A percentile compares a stretch with the other conserved stretches of the same genome.
phyloP scores from a whole-genome alignment of 2,329 filamentous ascomycete genomes.

The Aspergillus latus region DNA sequence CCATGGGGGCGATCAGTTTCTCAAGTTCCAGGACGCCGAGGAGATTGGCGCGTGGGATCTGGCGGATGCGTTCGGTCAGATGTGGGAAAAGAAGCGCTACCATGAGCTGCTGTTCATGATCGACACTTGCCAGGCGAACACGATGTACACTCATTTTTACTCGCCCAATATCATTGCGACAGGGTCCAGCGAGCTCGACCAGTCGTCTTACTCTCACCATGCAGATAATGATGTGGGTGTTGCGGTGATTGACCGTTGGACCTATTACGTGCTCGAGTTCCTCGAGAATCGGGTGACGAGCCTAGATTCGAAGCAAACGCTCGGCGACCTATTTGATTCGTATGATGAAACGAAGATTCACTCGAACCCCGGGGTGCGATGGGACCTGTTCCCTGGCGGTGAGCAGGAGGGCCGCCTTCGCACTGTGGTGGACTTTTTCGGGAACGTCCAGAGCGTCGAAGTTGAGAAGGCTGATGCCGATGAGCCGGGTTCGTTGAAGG shows the following conservation, averaged over 20 bases:
- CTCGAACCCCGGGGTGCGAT: slow-evolving; percentile 84
- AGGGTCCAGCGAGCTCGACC: slow-evolving; percentile 91
- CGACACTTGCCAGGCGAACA: slow-evolving; percentile 98
- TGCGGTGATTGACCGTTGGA: slow-evolving; percentile 97
- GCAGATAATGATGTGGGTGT: slow-evolving; percentile 98
- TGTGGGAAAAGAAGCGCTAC: slow-evolving; percentile 99
- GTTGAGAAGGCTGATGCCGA: slow-evolving; percentile 64
- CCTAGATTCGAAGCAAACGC: slow-evolving; percentile 79
- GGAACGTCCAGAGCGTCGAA: slow-evolving; percentile 96
- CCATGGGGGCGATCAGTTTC: slow-evolving; percentile 93
- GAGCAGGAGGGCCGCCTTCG: slow-evolving; percentile 73
- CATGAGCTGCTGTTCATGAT: slow-evolving; percentile 99
- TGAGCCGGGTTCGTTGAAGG: slow-evolving; percentile 54
- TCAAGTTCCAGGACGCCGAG: slow-evolving; percentile 98
- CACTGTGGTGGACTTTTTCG: slow-evolving; percentile 94
- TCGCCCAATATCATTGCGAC: slow-evolving; percentile 98
- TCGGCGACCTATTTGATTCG: slow-evolving; percentile 93
- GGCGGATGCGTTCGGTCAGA: slow-evolving; percentile 96
- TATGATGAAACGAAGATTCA: slow-evolving; percentile 96
- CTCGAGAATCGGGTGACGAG: slow-evolving; percentile 87
- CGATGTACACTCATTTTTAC: slow-evolving; percentile 98
- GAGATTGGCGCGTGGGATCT: slow-evolving; percentile 96
- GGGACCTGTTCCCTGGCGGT: slow-evolving; percentile 90
- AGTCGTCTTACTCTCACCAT: slow-evolving; percentile 96
- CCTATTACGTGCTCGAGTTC: slow-evolving; percentile 97